Evolutionary conservation across 441 rosid species (phyloP), one percentile per base, ranked within the genome.

Genomic region (Adansonia rubrostipa): DNA sequence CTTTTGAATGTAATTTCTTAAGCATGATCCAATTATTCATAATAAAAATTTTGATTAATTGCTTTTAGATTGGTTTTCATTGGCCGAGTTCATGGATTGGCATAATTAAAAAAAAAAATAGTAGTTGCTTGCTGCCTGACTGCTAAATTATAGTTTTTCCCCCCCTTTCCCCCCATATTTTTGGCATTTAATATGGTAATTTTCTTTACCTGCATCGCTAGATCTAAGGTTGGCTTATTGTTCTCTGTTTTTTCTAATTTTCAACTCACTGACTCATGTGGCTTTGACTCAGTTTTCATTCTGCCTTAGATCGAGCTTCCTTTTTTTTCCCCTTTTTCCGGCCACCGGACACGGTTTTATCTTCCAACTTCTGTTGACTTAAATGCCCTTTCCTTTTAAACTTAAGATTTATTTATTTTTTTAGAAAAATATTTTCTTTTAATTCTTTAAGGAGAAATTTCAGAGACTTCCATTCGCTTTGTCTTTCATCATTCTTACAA

Each of bases 171-270:
- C 28, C 11, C 19, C 65, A 6, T 69, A 10, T 13, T 20, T 47
- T 47, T 20, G 73, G 40, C n/a, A 47, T 47, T 47, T 9, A 68
- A 68, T 47, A 11, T 17, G 5, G 19, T 44, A n/a, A 9, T 69
- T 69, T 22, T 47, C 24, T 11, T 69, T 69, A 47, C 8, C 42
- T 2, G 8, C 15, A 71, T 51, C 78, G n/a, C 90, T 80, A 93
- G 96, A 93, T 93, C 98, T 91, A 89, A 89, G 98, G 95, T 93
- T 65, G 22, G 89, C 84, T 78, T 54, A 11, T 68, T 62, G 9
- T 71, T 65, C 65, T 61, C 24, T 71, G 51, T 19, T 42, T n/a
- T 14, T 28, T 28, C 33, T 28, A 28, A 2, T 44, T 71, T 76
- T 20, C 33, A 81, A 80, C 74, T 66, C 77, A 80, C 81, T 70